Percentiles rank a stretch among this genome's conserved stretches.
phyloP scores from a whole-genome alignment of 345 rosid genomes.

The Luvunga scandens region DNA sequence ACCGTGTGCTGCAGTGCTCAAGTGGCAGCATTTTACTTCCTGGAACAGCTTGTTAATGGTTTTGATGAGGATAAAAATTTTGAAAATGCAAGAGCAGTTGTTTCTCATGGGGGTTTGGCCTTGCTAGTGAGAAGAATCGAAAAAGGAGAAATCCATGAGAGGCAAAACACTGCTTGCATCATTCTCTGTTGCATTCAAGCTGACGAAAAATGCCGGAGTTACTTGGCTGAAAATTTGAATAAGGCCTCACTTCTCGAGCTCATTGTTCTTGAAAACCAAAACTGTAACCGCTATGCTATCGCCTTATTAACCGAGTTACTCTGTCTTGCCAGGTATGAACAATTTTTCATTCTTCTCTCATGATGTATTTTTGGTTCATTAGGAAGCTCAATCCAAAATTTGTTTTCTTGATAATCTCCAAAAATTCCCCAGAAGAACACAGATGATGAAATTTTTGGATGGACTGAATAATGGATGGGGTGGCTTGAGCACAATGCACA shows the following conservation, averaged over 20 bases:
- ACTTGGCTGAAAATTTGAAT: constrained; percentile 47
- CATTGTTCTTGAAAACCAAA: constrained; percentile 32
- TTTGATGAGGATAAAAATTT: constrained; percentile 55
- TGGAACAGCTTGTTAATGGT: constrained; percentile 56
- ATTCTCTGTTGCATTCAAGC: constrained; percentile 47
- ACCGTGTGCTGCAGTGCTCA: constrained; percentile 44
- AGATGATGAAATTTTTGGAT: constrained; percentile 31
- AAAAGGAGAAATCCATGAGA: constrained; percentile 32
- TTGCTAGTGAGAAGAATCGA: constrained; percentile 35
- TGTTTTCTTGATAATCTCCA: background rate
- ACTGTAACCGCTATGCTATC: constrained; percentile 23
- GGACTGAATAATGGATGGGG: constrained; percentile 40
- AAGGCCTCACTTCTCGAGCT: constrained; percentile 52
- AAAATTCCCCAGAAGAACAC: constrained; percentile 37
- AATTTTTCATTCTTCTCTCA: background rate
- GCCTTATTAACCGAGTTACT: constrained; percentile 46
- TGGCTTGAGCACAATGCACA: constrained; percentile 53
- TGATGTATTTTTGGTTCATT: background rate
- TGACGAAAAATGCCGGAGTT: constrained; percentile 44
- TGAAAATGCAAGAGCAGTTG: constrained; percentile 56
- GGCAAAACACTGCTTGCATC: constrained; percentile 36
- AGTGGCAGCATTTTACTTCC: constrained; percentile 55
- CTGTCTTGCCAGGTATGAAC: constrained; percentile 45
- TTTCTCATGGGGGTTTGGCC: constrained; percentile 50
- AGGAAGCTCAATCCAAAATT: background rate